phyloP scores from a whole-genome alignment of 352 stramenopile species.

The Elongisporangium anandrum region DNA sequence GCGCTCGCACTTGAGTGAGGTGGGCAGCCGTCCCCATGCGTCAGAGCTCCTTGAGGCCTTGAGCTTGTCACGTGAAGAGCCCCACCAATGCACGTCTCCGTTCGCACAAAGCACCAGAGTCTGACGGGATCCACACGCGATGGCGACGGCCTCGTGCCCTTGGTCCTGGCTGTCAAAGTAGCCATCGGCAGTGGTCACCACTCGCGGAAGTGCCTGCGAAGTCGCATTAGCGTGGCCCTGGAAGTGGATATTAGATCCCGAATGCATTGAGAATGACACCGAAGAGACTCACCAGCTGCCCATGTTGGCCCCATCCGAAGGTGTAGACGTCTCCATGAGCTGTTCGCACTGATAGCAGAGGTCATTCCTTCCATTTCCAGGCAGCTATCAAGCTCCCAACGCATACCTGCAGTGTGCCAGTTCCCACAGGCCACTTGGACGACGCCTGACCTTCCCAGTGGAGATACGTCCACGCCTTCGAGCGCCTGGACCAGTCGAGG shows the following conservation, averaged over 20 bases:
- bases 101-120: slow-evolving; percentile 41
- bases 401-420: slow-evolving; percentile 63
- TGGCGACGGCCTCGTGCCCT: slow-evolving; percentile 18
- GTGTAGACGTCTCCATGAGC: slow-evolving; percentile 67
- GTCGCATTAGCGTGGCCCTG: slow-evolving; percentile 14
- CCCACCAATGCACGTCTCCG: slow-evolving; percentile 54
- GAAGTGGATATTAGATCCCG: no score
- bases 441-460: slow-evolving; percentile 10
- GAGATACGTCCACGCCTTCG: slow-evolving; percentile 34
- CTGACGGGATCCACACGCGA: slow-evolving; percentile 48
- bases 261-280: no score
- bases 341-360: slow-evolving; percentile 24
- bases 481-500: slow-evolving; percentile 38
- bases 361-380: not conserved
- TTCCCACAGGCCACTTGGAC: slow-evolving; percentile 56
- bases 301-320: slow-evolving; percentile 71
- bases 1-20: slow-evolving; percentile 1
- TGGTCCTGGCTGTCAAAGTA: slow-evolving; percentile 19
- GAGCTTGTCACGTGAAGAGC: slow-evolving; percentile 4
- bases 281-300: slow-evolving; percentile 51
- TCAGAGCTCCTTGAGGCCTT: not conserved
- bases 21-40: slow-evolving; percentile 6
- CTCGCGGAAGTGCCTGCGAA: slow-evolving; percentile 36
- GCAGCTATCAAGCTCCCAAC: not conserved
- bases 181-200: slow-evolving; percentile 27